Evolutionary conservation across 192 early-diverging fungal species (phyloP).

Genomic region (Helicostylum pulchrum): DNA sequence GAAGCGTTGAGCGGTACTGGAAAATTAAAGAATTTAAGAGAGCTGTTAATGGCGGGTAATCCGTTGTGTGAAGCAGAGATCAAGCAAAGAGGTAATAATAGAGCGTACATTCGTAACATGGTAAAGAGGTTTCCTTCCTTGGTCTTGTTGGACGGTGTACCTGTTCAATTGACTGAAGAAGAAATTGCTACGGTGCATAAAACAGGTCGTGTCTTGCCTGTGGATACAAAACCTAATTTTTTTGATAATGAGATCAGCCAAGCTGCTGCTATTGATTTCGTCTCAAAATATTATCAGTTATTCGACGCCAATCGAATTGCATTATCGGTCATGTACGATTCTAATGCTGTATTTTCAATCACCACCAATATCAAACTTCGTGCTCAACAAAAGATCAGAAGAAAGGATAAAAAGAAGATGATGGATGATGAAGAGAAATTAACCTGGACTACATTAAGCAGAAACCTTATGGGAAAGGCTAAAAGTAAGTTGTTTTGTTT

Average conservation of each 20-base stretch:
- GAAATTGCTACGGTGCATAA: constrained; percentile 11
- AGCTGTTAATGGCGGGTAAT: constrained; percentile 42
- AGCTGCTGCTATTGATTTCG: constrained; percentile 32
- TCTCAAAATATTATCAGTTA: constrained; percentile 31
- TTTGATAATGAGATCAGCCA: constrained; percentile 41
- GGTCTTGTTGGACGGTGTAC: constrained; percentile 32
- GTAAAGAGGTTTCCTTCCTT: constrained; percentile 41
- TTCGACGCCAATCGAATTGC: constrained; percentile 38
- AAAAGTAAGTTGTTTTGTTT: constrained; percentile 18
- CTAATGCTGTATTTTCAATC: constrained; percentile 39
- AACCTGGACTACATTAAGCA: constrained; percentile 15
- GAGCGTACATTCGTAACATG: constrained; percentile 24
- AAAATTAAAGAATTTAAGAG: constrained; percentile 36
- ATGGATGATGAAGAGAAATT: constrained; percentile 23
- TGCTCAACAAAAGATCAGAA: not conserved
- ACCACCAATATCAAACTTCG: constrained; percentile 14
- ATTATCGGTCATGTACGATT: constrained; percentile 36
- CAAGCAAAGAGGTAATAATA: constrained; percentile 32
- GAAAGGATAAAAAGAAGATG: constrained; percentile 25
- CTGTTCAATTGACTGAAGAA: constrained; percentile 10
- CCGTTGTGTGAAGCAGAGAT: constrained; percentile 38
- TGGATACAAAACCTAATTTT: constrained; percentile 21
- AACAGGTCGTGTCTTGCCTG: constrained; percentile 16
- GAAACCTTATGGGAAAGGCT: constrained; percentile 12
- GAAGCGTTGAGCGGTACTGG: constrained; percentile 35